A percentile compares a stretch with the other conserved stretches of the same genome.
Conservation (phyloP, 768 basidiomycete genomes). For the Tubosaeta sp. region DNA sequence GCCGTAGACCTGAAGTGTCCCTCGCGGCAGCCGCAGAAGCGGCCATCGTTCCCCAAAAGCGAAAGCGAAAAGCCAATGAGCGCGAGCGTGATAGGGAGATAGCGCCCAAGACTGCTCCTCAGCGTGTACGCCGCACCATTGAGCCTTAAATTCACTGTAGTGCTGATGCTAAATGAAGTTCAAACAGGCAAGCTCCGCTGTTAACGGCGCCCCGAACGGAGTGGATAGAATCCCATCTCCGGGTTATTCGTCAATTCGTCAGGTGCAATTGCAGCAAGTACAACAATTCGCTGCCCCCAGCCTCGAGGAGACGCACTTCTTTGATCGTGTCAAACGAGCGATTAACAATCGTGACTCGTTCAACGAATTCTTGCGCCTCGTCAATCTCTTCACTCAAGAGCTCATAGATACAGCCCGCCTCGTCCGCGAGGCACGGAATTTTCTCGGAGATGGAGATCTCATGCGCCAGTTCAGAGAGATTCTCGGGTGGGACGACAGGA, state of each 20-base stretch:
- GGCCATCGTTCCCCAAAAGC: constrained; percentile 55
- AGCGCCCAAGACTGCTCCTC: constrained; percentile 21
- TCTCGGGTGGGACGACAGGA: constrained; percentile 79
- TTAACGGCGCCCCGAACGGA: constrained; percentile 18
- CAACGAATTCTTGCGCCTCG: constrained; percentile 92
- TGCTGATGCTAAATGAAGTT: constrained; percentile 12
- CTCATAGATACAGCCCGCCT: constrained; percentile 85
- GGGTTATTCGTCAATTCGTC: constrained; percentile 18
- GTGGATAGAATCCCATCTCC: constrained; percentile 24
- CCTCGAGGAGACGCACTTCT: constrained; percentile 74
- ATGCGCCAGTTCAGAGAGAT: constrained; percentile 81
- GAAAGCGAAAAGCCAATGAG: constrained; percentile 60
- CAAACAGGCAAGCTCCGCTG: constrained; percentile 18
- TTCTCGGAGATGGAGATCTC: constrained; percentile 73
- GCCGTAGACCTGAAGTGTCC: constrained; percentile 46
- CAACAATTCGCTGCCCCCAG: constrained; percentile 20
- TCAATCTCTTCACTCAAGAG: constrained; percentile 93
- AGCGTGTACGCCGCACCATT: constrained; percentile 21
- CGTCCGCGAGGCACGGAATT: constrained; percentile 74
- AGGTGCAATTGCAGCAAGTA: constrained; percentile 21
- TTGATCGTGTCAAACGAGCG: constrained; percentile 80
- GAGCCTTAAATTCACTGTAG: background rate
- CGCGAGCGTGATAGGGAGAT: constrained; percentile 36
- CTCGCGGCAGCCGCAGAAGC: constrained; percentile 33
- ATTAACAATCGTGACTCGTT: constrained; percentile 73